A percentile compares a stretch with the other conserved stretches of the same genome.
phyloP scores from a whole-genome alignment of 1,139 yeast species.

The Lodderomyces orthopsilosis region DNA sequence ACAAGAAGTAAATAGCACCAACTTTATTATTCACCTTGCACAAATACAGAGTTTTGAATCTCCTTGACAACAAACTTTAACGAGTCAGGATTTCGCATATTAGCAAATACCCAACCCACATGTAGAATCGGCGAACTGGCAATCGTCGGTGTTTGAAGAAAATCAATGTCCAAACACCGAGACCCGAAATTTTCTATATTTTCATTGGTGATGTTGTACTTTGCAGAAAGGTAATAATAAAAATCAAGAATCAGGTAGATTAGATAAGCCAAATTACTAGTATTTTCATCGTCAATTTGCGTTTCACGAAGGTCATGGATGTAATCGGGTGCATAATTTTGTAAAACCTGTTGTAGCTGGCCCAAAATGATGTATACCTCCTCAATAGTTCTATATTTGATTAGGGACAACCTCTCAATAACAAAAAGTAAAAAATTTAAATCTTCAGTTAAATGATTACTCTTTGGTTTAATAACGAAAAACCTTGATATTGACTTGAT shows the following conservation, averaged over 20 bases:
- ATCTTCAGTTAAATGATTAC: conserved; percentile 3
- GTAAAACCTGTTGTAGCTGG: conserved; percentile 17
- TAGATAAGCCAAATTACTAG: conserved; percentile 4
- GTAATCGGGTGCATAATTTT: conserved; percentile 36
- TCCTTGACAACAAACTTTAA: conserved; percentile 1
- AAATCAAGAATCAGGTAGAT: conserved; percentile 19
- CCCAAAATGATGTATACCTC: conserved; percentile 28
- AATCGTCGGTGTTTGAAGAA: conserved; percentile 9
- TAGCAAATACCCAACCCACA: conserved; percentile 8
- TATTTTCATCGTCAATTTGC: background rate
- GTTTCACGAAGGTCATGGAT: conserved; percentile 14
- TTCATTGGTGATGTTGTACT: conserved; percentile 21
- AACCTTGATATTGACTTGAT: conserved; percentile 25
- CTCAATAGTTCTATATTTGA: conserved; percentile 39
- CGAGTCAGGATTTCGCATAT: conserved; percentile 4
- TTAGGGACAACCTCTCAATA: conserved; percentile 23
- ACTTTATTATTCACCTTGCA: background rate
- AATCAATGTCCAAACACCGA: conserved; percentile 10
- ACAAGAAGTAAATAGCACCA: background rate
- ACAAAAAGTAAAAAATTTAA: conserved; percentile 8
- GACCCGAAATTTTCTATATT: conserved; percentile 13
- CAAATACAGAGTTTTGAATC: background rate
- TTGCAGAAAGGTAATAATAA: conserved; percentile 19
- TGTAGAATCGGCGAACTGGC: conserved; percentile 3
- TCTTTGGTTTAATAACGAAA: conserved; percentile 19